A percentile compares a stretch with the other conserved stretches of the same genome.
Evolutionary conservation across 2,329 filamentous ascomycete species (phyloP).

Genomic region (Ophiocordyceps camponoti-saundersi): DNA sequence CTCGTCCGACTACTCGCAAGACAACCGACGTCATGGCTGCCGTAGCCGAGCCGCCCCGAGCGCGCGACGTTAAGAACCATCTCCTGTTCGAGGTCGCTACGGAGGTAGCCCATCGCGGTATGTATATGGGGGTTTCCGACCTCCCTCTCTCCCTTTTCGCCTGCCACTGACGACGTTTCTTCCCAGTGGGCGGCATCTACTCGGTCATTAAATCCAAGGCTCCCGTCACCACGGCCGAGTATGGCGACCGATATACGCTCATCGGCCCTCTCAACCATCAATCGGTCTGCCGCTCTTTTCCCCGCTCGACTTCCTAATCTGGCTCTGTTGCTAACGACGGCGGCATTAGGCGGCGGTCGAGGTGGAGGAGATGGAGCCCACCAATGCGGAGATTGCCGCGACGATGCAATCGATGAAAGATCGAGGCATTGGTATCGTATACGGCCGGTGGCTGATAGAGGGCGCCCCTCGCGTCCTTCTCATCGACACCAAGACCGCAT

Average conservation of each 20-base stretch:
- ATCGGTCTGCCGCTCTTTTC: conserved; percentile 43
- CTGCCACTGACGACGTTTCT: conserved; percentile 1
- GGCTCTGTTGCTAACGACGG: conserved; percentile 4
- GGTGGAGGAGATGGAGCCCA: conserved; percentile 82
- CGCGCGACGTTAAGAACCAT: conserved; percentile 79
- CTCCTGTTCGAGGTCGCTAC: conserved; percentile 93
- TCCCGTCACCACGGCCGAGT: conserved; percentile 91
- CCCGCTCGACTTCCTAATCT: neutral
- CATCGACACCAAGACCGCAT: conserved; percentile 88
- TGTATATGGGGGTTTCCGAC: conserved; percentile 23
- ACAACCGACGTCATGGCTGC: conserved; percentile 23
- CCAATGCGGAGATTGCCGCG: conserved; percentile 57
- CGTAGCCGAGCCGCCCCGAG: conserved; percentile 21
- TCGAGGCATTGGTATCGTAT: conserved; percentile 75
- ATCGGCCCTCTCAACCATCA: conserved; percentile 86
- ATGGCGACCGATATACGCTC: conserved; percentile 92
- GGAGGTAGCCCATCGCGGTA: conserved; percentile 92
- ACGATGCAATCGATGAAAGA: conserved; percentile 90
- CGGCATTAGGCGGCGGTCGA: conserved; percentile 70
- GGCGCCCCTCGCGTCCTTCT: conserved; percentile 85
- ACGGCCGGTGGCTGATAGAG: conserved; percentile 95
- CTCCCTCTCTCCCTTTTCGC: conserved; percentile 1
- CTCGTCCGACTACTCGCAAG: neutral
- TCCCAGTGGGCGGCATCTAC: conserved; percentile 86
- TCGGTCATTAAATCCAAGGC: conserved; percentile 98